phyloP scores from a whole-genome alignment of 768 basidiomycete genomes.

The Boletus reticulatus region DNA sequence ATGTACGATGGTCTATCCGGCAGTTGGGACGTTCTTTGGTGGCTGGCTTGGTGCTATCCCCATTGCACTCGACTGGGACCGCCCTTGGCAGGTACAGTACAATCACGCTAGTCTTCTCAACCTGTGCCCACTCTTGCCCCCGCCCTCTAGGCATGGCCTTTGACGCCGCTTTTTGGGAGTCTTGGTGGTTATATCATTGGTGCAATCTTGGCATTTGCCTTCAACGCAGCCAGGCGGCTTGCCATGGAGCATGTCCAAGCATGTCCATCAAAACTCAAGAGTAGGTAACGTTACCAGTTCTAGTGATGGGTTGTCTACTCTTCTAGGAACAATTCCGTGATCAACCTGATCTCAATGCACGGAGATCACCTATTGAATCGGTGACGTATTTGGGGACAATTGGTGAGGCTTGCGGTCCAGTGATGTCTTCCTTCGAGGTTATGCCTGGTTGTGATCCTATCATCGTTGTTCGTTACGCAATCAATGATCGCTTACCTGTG shows the following conservation, averaged over 20 bases:
- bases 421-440: constrained; percentile 69
- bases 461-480: neutral
- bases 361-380: constrained; percentile 78
- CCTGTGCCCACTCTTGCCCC: neutral
- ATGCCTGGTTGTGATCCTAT: constrained; percentile 52
- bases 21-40: constrained; percentile 67
- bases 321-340: constrained; percentile 10
- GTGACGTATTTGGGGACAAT: constrained; percentile 84
- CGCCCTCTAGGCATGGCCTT: constrained; percentile 72
- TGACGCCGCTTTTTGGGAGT: constrained; percentile 73
- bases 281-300: constrained; percentile 13
- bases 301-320: neutral
- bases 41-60: constrained; percentile 82
- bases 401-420: constrained; percentile 63
- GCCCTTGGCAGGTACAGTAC: constrained; percentile 87
- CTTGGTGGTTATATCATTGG: constrained; percentile 65
- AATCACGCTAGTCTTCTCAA: constrained; percentile 20
- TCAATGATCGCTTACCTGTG: constrained; percentile 56
- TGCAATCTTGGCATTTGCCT: constrained; percentile 51
- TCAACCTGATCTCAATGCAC: constrained; percentile 31
- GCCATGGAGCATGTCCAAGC: constrained; percentile 38
- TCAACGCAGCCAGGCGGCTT: constrained; percentile 39
- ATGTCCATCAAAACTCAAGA: constrained; percentile 21
- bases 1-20: constrained; percentile 76
- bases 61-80: constrained; percentile 93